Conservation (phyloP, 2,329 filamentous ascomycete genomes). For the Phialemoniopsis sp. region DNA sequence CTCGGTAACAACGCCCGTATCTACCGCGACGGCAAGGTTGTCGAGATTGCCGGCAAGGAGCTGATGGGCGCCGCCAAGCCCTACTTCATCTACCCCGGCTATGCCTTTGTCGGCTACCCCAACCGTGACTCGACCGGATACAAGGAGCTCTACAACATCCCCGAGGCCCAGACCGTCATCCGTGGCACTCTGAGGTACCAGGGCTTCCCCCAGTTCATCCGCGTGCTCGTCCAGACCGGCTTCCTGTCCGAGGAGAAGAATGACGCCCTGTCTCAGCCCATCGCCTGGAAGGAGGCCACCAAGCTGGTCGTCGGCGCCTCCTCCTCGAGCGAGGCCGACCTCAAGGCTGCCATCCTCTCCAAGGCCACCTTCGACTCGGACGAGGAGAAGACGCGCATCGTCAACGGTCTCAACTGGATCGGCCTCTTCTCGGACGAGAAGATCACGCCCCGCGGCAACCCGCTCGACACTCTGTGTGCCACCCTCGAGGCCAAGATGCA, state of each 20-base stretch:
- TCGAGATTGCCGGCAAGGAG: conserved; percentile 60
- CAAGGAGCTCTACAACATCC: conserved; percentile 73
- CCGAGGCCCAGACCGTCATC: conserved; percentile 64
- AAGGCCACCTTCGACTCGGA: conserved; percentile 69
- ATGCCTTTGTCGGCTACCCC: conserved; percentile 85
- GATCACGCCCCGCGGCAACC: conserved; percentile 71
- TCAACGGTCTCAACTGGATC: conserved; percentile 67
- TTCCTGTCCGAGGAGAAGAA: conserved; percentile 73
- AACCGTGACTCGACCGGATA: conserved; percentile 89
- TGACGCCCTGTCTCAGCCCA: conserved; percentile 60
- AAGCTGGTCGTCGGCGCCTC: conserved; percentile 68
- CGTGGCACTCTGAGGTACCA: conserved; percentile 74
- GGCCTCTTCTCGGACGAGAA: conserved; percentile 63
- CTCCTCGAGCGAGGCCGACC: conserved; percentile 63
- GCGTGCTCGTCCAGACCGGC: conserved; percentile 80
- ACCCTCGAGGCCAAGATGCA: conserved; percentile 89
- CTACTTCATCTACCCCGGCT: conserved; percentile 87
- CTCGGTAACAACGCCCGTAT: conserved; percentile 81
- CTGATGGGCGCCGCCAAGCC: conserved; percentile 87
- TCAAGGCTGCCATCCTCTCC: conserved; percentile 67
- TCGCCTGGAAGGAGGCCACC: conserved; percentile 82
- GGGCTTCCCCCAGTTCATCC: conserved; percentile 89
- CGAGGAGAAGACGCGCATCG: conserved; percentile 66
- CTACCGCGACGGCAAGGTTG: conserved; percentile 74
- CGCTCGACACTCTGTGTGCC: conserved; percentile 87